Conservation (phyloP, 495 filamentous ascomycete species). For the Penicillium samsonianum region DNA sequence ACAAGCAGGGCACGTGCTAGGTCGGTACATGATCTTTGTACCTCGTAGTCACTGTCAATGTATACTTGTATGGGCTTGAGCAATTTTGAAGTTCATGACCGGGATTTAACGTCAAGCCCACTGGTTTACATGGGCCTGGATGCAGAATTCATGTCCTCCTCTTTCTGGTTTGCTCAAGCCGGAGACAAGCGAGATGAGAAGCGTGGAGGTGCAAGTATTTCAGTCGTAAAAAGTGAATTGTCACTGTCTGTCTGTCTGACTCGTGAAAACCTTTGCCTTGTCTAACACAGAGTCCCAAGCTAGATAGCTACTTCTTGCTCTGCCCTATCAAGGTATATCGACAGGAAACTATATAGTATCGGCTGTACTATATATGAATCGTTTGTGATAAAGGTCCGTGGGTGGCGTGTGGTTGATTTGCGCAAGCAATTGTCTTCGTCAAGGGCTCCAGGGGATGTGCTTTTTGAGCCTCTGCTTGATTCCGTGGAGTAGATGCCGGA, state of each 20-base stretch:
- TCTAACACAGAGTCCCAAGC: slow-evolving; percentile 52
- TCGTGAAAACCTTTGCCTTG: slow-evolving; percentile 34
- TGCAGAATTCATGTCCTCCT: slow-evolving; percentile 6
- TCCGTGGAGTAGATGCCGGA: not conserved
- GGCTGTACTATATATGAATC: slow-evolving; percentile 53
- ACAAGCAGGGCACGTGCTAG: not conserved
- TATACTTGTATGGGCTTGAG: not conserved
- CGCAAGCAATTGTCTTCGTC: not conserved
- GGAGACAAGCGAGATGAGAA: slow-evolving; percentile 19
- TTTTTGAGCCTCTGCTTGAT: not conserved
- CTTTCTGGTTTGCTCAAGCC: slow-evolving; percentile 11
- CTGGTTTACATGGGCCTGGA: slow-evolving; percentile 43
- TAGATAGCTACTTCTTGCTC: slow-evolving; percentile 55
- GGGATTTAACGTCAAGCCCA: slow-evolving; percentile 23
- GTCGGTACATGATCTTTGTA: not conserved
- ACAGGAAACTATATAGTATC: slow-evolving; percentile 67
- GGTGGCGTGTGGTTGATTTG: slow-evolving; percentile 16
- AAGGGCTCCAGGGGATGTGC: not conserved
- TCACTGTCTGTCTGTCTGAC: slow-evolving; percentile 43
- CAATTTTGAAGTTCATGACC: slow-evolving; percentile 9
- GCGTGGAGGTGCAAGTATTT: slow-evolving; percentile 32
- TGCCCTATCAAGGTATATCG: slow-evolving; percentile 67
- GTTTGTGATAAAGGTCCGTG: slow-evolving; percentile 39
- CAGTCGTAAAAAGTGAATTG: slow-evolving; percentile 49
- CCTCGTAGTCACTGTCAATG: slow-evolving; percentile 5